A percentile compares a stretch with the other conserved stretches of the same genome.
Conservation (phyloP, 2,329 filamentous ascomycete species). For the Onygenales sp. region DNA sequence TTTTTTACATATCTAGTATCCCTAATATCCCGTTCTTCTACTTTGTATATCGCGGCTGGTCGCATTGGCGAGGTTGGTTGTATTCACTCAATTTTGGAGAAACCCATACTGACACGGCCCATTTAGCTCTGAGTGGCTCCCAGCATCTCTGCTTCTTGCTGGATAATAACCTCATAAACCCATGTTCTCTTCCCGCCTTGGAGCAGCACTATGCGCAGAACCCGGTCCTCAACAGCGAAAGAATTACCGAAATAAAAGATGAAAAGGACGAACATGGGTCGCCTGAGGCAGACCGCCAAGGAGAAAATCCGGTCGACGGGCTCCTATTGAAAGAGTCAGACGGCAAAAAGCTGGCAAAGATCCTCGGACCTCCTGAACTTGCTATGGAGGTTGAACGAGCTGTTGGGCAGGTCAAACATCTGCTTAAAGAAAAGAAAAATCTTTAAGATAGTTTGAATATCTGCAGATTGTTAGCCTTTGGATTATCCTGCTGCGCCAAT, state of each 20-base stretch:
- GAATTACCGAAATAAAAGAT: too few species aligned
- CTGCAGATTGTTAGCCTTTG: neutral
- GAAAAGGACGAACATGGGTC: neutral
- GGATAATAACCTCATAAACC: conserved; percentile 59
- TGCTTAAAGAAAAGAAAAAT: conserved; percentile 19
- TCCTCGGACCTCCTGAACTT: conserved; percentile 59
- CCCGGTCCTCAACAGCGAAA: conserved; percentile 13
- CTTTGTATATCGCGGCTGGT: conserved; percentile 79
- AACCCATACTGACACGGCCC: conserved; percentile 8
- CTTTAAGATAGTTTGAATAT: neutral
- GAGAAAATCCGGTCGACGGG: conserved; percentile 28
- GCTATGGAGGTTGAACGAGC: conserved; percentile 65
- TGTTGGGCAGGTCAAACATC: conserved; percentile 57
- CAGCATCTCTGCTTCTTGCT: conserved; percentile 76
- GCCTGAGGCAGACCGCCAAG: conserved; percentile 19
- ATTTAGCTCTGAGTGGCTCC: conserved; percentile 64
- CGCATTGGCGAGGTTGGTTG: conserved; percentile 60
- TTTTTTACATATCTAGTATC: conserved; percentile 45
- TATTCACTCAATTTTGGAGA: conserved; percentile 12
- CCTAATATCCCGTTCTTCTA: conserved; percentile 98
- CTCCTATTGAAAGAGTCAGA: conserved; percentile 38
- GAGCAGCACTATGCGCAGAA: conserved; percentile 61
- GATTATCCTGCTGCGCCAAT: too few species aligned
- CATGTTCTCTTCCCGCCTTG: conserved; percentile 57
- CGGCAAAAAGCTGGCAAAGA: conserved; percentile 50